Base-by-base conservation (phyloP, 2,329 filamentous ascomycete genomes). In the Aspergillus novoparasiticus region DNA sequence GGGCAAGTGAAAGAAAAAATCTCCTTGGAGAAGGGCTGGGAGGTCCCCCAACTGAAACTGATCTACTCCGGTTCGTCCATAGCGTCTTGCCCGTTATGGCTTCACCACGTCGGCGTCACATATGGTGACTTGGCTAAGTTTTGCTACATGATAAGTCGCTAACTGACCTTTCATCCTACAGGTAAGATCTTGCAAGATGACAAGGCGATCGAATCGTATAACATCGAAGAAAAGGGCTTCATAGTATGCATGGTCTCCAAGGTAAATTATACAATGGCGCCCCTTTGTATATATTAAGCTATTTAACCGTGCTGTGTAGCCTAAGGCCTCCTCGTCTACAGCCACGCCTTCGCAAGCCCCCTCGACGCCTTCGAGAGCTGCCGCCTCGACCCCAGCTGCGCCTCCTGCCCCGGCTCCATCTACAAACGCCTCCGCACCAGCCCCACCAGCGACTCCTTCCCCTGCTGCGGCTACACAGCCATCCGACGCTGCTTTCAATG, bases 221-320 rank as follows among this genome's bases (percentile, higher is more conserved):
- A 93, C 82, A 98, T 99, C 68, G 94, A 99, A 81, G 95, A 98
- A 86, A 99, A 98, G 86, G 95, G 95, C 43, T 99, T 98, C 79
- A 93, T 99, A 73, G 95, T 99, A 65, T 99, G 95, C 83, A 97
- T 99, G 89, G 90, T 96, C 73, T 93, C 92, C 77, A 98, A 98
- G 91, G 94, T 96, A 83, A 67, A n/a, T 19, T 34, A n/a, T 51
- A 32, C 30, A 41, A 41, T 51, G 28, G 16, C 28, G 28, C 12
- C 9, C 11, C 5, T 21, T 19, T 21, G 48, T 32, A 19, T 51
- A n/a, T 51, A 11, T 32, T 19, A 79, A 66, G 53, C 8, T 19
- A 51, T 41, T 30, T 57, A 39, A 59, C 56, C 58, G 34, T 23
- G 39, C 34, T 34, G 58, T 59, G 63, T 75, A 94, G 88, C 90